Percentiles rank a stretch among this genome's conserved stretches.
Evolutionary conservation across 345 rosid genomes (phyloP).

Genomic region (Hypericum androsaemum): DNA sequence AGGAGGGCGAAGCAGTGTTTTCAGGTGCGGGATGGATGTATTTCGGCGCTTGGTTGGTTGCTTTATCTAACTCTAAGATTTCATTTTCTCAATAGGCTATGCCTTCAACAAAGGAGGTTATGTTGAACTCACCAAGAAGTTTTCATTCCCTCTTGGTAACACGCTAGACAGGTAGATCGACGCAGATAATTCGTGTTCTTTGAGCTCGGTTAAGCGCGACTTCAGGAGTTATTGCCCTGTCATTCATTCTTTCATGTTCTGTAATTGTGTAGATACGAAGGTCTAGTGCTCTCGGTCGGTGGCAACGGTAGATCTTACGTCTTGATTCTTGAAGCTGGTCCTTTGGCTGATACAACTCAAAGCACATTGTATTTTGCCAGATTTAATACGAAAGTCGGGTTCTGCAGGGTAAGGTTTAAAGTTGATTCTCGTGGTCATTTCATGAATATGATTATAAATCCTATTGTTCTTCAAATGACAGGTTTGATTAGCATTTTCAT

Average conservation of each 20-base stretch:
- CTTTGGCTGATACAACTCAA: slow-evolving; percentile 71
- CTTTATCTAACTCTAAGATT: slow-evolving; percentile 7
- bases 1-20: slow-evolving; percentile 72
- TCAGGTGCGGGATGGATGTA: slow-evolving; percentile 68
- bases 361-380: slow-evolving; percentile 89
- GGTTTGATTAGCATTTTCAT: slow-evolving; percentile 92
- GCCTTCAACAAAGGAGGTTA: slow-evolving; percentile 92
- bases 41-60: too few species aligned
- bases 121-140: slow-evolving; percentile 72
- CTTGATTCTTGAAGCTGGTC: slow-evolving; percentile 93
- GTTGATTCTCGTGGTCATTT: background rate
- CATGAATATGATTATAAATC: background rate
- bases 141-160: slow-evolving; percentile 66
- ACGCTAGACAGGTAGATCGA: slow-evolving; percentile 76
- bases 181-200: background rate
- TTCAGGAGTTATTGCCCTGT: too few species aligned
- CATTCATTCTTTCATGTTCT: too few species aligned
- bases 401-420: slow-evolving; percentile 56
- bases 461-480: slow-evolving; percentile 23
- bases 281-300: slow-evolving; percentile 84
- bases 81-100: slow-evolving; percentile 40
- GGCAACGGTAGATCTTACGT: slow-evolving; percentile 95
- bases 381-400: slow-evolving; percentile 79
- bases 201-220: too few species aligned
- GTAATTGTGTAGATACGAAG: slow-evolving; percentile 56